Evolutionary conservation across 768 basidiomycete species (phyloP).

Genomic region (Suillus fuscotomentosus): DNA sequence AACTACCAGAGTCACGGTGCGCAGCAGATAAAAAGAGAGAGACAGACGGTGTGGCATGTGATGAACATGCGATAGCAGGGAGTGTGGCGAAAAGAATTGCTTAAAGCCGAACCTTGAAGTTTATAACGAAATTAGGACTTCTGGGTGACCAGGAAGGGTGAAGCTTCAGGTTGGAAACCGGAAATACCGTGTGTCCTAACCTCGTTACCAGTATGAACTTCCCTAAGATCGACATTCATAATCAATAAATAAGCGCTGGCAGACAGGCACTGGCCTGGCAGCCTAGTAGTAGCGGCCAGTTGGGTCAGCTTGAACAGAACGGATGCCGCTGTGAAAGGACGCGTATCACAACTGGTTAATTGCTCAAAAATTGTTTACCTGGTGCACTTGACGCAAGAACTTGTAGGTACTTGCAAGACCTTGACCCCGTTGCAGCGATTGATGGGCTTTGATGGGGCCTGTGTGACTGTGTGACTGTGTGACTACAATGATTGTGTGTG

Average conservation of each 20-base stretch:
- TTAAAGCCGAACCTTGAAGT: too few species aligned
- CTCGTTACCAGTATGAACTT: background rate
- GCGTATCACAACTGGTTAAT: background rate
- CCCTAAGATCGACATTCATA: background rate
- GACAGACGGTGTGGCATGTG: constrained; percentile 24
- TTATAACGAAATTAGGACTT: background rate
- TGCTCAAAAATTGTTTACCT: background rate
- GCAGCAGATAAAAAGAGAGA: constrained; percentile 13
- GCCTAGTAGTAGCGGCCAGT: background rate
- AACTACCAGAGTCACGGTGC: constrained; percentile 4
- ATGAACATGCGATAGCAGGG: constrained; percentile 3
- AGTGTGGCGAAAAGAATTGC: background rate
- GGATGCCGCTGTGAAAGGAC: background rate
- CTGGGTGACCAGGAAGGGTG: background rate
- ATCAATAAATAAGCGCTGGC: background rate
- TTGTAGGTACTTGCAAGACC: background rate
- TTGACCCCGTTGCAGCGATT: background rate
- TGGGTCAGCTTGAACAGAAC: background rate
- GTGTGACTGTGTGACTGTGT: too few species aligned
- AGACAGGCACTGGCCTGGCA: background rate
- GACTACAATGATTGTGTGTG: too few species aligned
- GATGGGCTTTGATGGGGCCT: too few species aligned
- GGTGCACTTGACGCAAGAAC: background rate
- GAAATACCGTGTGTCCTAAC: background rate
- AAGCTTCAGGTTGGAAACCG: background rate